Evolutionary conservation across 129 eudicot species (phyloP).

Genomic region (Tagetes patula): DNA sequence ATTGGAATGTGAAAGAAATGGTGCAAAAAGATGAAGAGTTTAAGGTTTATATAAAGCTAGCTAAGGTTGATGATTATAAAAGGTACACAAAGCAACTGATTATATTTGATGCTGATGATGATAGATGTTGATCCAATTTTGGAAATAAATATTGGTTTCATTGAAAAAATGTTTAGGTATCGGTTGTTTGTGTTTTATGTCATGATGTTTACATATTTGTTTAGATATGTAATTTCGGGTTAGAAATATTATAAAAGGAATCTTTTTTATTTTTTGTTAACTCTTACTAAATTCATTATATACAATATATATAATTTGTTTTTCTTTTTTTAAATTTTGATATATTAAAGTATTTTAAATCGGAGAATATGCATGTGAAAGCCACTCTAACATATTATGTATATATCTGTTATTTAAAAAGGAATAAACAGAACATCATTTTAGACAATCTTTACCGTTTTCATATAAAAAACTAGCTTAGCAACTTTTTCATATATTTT

Average conservation of each 20-base stretch:
- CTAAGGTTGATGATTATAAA: constrained; percentile 1
- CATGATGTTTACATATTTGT: constrained; percentile 11
- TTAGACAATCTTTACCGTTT: too few species aligned
- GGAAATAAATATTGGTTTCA: background rate
- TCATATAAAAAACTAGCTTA: too few species aligned
- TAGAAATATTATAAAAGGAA: background rate
- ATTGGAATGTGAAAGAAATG: constrained; percentile 34
- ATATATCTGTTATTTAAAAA: too few species aligned
- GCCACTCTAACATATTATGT: too few species aligned
- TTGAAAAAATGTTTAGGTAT: constrained; percentile 16
- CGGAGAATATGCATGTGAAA: too few species aligned
- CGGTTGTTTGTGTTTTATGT: constrained; percentile 9
- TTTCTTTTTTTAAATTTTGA: too few species aligned
- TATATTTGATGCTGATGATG: background rate
- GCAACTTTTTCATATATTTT: too few species aligned
- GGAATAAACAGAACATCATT: too few species aligned
- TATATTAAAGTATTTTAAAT: too few species aligned
- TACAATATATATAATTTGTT: too few species aligned
- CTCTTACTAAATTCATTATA: too few species aligned
- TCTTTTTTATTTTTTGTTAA: too few species aligned
- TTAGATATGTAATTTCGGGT: background rate
- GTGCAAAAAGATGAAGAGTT: constrained; percentile 30
- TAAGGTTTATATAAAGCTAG: constrained; percentile 30
- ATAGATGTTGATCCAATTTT: background rate
- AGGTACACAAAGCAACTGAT: constrained; percentile 19